A percentile compares a stretch with the other conserved stretches of the same genome.
phyloP scores from a whole-genome alignment of 2,329 filamentous ascomycete species.

The Exophiala xenobiotica region DNA sequence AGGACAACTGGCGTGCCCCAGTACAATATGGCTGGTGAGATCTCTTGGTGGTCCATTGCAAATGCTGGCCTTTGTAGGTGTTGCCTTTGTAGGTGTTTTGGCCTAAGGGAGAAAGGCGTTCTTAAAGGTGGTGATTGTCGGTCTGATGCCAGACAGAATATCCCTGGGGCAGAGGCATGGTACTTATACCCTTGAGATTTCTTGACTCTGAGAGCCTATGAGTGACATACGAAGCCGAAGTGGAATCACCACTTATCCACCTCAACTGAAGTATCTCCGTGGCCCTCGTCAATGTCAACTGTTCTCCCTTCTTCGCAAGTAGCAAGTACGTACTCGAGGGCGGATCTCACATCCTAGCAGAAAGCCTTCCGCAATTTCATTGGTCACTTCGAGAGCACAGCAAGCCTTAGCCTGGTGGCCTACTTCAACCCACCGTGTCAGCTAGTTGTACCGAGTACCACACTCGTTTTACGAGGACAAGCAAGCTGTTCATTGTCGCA shows the following conservation, averaged over 20 bases:
- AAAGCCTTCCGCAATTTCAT: background rate
- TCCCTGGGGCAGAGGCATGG: background rate
- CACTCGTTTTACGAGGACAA: too few relatives aligned
- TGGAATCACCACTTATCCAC: background rate
- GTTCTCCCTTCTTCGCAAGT: background rate
- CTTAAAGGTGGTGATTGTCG: background rate
- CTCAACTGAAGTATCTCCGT: background rate
- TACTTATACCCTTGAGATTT: background rate
- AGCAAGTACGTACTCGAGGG: background rate
- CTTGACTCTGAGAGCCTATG: background rate
- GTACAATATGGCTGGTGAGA: conserved; percentile 23
- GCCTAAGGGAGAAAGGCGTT: too few relatives aligned
- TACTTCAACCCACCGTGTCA: too few relatives aligned
- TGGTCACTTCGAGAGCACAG: conserved; percentile 15
- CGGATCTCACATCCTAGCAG: background rate
- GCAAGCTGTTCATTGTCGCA: too few relatives aligned
- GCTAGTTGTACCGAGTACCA: too few relatives aligned
- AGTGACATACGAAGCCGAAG: background rate
- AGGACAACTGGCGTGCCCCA: conserved; percentile 36
- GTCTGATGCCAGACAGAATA: background rate
- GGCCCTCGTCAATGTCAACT: background rate
- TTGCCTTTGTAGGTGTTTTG: background rate
- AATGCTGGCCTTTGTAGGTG: background rate
- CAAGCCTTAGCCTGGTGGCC: too few relatives aligned
- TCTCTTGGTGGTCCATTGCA: conserved; percentile 14